Conservation (phyloP, 2,329 filamentous ascomycete genomes). For the Sarocladiaceae sp. region DNA sequence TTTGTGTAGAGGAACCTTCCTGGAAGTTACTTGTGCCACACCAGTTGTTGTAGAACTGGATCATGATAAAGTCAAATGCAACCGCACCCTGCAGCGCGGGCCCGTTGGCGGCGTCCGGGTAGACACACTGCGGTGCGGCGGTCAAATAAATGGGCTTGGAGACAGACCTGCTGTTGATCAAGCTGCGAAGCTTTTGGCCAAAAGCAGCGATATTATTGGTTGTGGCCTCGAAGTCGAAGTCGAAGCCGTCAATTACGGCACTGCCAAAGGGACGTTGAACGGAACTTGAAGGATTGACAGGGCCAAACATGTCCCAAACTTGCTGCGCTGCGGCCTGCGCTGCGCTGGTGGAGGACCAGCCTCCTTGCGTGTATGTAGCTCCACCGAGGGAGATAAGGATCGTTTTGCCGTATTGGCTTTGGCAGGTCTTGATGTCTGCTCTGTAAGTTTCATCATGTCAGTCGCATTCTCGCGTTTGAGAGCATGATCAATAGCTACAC, state of each 20-base stretch:
- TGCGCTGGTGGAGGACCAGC: constrained; percentile 48
- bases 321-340: constrained; percentile 55
- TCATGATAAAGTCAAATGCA: constrained; percentile 55
- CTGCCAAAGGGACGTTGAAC: constrained; percentile 62
- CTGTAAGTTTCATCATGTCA: constrained; percentile 19
- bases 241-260: constrained; percentile 68
- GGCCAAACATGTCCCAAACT: constrained; percentile 70
- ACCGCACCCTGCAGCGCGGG: constrained; percentile 52
- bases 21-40: constrained; percentile 56
- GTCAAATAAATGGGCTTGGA: constrained; percentile 58
- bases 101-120: constrained; percentile 57
- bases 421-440: constrained; percentile 55
- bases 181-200: constrained; percentile 49
- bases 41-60: constrained; percentile 68
- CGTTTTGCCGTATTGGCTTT: constrained; percentile 57
- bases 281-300: constrained; percentile 35
- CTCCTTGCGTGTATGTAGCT: constrained; percentile 64
- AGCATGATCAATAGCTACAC: constrained; percentile 23
- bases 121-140: constrained; percentile 65
- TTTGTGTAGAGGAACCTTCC: constrained; percentile 36
- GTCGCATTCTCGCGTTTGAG: not conserved
- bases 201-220: constrained; percentile 59
- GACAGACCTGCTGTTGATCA: constrained; percentile 38
- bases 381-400: constrained; percentile 70
- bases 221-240: constrained; percentile 67